These are phyloP conservation scores for Leishmania martiniquensis DNA, from an alignment of 208 protist species.

Conservation along the genomic window DNA sequence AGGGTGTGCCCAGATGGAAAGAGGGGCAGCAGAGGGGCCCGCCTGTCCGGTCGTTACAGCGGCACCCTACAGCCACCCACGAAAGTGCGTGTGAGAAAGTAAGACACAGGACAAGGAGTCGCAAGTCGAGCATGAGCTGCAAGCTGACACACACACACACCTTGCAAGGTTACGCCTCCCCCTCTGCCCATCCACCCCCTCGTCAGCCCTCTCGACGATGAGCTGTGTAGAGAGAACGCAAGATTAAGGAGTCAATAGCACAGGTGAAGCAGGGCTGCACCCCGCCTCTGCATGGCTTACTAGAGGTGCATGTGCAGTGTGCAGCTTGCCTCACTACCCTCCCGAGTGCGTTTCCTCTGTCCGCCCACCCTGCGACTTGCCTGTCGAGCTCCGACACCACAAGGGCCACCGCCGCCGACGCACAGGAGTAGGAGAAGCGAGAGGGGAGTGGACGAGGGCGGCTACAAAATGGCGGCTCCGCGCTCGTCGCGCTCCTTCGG, in stretches of 20 bases:
- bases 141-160: neutral
- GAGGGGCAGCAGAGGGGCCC: neutral
- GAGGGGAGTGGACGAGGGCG: neutral
- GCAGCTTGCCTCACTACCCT: neutral
- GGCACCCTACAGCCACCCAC: neutral
- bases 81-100: neutral
- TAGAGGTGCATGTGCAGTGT: neutral
- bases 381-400: neutral
- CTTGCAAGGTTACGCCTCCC: neutral
- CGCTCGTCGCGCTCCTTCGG: no score
- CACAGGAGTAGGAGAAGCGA: neutral
- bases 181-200: neutral
- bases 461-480: neutral
- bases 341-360: neutral
- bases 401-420: neutral
- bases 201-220: neutral
- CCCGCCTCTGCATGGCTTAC: neutral
- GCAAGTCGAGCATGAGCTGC: neutral
- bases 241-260: neutral
- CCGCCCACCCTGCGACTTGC: neutral
- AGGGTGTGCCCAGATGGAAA: no score
- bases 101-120: neutral
- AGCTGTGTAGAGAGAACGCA: neutral
- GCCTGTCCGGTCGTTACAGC: no score
- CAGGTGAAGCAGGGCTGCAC: neutral